phyloP scores from a whole-genome alignment of 164 flowering plant genomes.

The Protea cynaroides region DNA sequence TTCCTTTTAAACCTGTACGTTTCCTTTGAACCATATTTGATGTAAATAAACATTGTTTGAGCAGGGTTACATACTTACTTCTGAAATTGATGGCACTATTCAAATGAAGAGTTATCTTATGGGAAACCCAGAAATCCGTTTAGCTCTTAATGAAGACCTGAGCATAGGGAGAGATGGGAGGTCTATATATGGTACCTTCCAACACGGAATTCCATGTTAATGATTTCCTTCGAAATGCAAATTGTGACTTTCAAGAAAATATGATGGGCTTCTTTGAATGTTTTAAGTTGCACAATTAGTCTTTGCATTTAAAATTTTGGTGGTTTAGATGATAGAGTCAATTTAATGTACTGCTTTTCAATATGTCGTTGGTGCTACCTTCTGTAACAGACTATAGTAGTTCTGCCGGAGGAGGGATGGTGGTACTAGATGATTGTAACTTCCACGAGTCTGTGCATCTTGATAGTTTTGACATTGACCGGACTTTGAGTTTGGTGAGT shows the following conservation, averaged over 20 bases:
- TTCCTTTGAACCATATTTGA: background rate
- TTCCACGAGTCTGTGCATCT: slow-evolving; percentile 97
- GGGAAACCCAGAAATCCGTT: slow-evolving; percentile 90
- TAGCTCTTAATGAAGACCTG: slow-evolving; percentile 89
- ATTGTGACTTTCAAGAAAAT: background rate
- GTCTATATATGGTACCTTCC: slow-evolving; percentile 50
- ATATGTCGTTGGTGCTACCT: background rate
- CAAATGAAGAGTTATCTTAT: slow-evolving; percentile 97
- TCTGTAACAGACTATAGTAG: slow-evolving; percentile 58
- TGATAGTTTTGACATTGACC: slow-evolving; percentile 86
- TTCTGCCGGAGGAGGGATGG: slow-evolving; percentile 75
- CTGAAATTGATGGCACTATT: slow-evolving; percentile 98
- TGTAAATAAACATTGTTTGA: slow-evolving; percentile 11
- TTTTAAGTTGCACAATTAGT: no score
- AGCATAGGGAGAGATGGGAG: slow-evolving; percentile 72
- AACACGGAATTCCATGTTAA: background rate
- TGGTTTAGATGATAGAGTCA: no score
- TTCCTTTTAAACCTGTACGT: background rate
- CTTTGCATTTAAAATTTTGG: no score
- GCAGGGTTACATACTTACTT: slow-evolving; percentile 93
- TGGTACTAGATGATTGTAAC: slow-evolving; percentile 91
- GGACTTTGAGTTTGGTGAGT: slow-evolving; percentile 78
- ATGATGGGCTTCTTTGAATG: background rate
- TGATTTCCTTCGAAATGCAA: background rate
- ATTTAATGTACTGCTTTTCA: background rate